phyloP scores from a whole-genome alignment of 2,329 filamentous ascomycete genomes.

The Aspergillus sp. region DNA sequence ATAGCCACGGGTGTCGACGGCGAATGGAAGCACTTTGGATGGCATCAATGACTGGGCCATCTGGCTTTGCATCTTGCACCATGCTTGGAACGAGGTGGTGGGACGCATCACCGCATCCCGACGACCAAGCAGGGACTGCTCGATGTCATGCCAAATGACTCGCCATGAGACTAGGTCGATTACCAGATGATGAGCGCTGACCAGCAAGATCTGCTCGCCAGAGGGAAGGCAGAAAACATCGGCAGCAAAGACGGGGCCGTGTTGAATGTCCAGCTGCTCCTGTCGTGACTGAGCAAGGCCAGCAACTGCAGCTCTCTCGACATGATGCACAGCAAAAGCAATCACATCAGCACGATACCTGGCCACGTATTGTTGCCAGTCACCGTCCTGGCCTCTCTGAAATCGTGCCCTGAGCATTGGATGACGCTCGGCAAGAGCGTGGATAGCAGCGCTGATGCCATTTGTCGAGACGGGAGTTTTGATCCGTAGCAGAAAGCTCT shows the following conservation, averaged over 20 bases:
- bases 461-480: not conserved
- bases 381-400: not conserved
- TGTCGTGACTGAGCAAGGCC: not conserved
- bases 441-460: not conserved
- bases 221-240: not conserved
- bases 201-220: not conserved
- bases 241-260: not conserved
- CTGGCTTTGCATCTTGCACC: slow-evolving; percentile 13
- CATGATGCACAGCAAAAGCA: no score
- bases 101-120: no score
- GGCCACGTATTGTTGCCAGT: slow-evolving; percentile 3
- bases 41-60: no score
- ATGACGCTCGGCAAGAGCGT: slow-evolving; percentile 5
- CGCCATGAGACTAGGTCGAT: slow-evolving; percentile 7
- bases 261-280: not conserved
- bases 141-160: slow-evolving; percentile 4
- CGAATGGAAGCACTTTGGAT: no score
- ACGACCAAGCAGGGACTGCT: not conserved
- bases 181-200: slow-evolving; percentile 4
- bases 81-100: slow-evolving; percentile 3
- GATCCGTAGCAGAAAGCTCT: slow-evolving; percentile 7
- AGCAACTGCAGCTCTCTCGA: no score
- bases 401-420: slow-evolving; percentile 14
- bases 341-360: no score
- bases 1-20: no score